A percentile compares a stretch with the other conserved stretches of the same genome.
Conservation (phyloP, 345 rosid species). For the Camelina laxa region DNA sequence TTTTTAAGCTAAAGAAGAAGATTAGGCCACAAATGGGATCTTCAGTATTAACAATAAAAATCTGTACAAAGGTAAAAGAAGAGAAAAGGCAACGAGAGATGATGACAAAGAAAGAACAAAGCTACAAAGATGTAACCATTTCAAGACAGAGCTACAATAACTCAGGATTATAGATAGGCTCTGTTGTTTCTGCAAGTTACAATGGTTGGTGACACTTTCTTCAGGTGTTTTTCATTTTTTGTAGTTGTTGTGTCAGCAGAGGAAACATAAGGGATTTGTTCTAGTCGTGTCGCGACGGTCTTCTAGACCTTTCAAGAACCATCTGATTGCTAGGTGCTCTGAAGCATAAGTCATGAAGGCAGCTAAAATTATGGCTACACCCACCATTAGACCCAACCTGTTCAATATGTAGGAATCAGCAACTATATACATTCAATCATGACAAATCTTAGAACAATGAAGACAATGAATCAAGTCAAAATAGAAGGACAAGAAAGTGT, state of each 20-base stretch:
- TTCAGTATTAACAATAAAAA: constrained; percentile 7
- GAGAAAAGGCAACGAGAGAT: background rate
- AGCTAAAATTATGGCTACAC: constrained; percentile 71
- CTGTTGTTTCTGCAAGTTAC: constrained; percentile 25
- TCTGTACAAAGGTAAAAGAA: constrained; percentile 29
- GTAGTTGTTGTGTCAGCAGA: constrained; percentile 45
- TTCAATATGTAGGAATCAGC: constrained; percentile 11
- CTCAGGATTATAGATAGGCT: background rate
- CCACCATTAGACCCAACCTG: constrained; percentile 90
- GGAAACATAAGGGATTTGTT: constrained; percentile 53
- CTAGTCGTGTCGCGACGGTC: constrained; percentile 60
- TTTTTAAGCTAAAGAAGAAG: background rate
- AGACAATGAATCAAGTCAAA: constrained; percentile 24
- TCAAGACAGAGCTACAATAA: constrained; percentile 9
- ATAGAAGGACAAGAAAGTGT: background rate
- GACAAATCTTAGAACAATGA: background rate
- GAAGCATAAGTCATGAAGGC: constrained; percentile 90
- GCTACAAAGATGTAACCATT: background rate
- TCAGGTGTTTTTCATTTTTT: background rate
- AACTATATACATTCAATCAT: constrained; percentile 11
- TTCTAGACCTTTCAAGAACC: constrained; percentile 75
- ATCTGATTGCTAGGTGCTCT: constrained; percentile 77
- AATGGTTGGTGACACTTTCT: constrained; percentile 24
- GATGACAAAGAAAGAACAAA: constrained; percentile 20
- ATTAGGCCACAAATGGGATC: background rate